phyloP scores from a whole-genome alignment of 1,284 basidiomycete species.

The Coriolopsis trogii region DNA sequence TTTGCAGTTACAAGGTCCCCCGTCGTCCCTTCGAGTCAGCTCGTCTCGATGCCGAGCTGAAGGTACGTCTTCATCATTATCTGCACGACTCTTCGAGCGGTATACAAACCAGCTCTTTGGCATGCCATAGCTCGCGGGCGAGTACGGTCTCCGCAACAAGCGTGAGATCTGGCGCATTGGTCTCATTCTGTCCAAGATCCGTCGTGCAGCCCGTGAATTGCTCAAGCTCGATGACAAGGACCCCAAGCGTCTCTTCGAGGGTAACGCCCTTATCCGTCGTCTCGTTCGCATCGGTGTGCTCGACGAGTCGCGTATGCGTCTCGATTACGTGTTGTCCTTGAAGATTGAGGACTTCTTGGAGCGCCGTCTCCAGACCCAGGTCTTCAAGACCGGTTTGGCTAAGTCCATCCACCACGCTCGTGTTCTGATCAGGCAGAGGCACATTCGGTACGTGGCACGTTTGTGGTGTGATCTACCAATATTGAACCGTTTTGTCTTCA shows the following conservation, averaged over 20 bases:
- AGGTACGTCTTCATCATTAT: conserved; percentile 54
- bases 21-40: conserved; percentile 97
- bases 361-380: conserved; percentile 98
- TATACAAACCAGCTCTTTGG: neutral
- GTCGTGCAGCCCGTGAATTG: conserved; percentile 99
- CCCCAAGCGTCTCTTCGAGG: conserved; percentile 99
- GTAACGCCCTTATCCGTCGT: conserved; percentile 98
- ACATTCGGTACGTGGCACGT: conserved; percentile 76
- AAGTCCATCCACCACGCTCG: conserved; percentile 99
- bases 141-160: conserved; percentile 99
- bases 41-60: conserved; percentile 99
- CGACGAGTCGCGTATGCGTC: conserved; percentile 98
- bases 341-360: conserved; percentile 99
- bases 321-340: conserved; percentile 99
- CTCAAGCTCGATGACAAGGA: conserved; percentile 99
- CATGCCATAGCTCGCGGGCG: conserved; percentile 90
- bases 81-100: conserved; percentile 4
- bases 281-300: conserved; percentile 99
- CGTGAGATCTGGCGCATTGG: conserved; percentile 99
- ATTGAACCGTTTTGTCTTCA: too few species aligned
- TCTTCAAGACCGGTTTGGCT: conserved; percentile 98
- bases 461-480: neutral
- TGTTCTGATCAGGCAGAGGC: conserved; percentile 96
- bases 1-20: conserved; percentile 93
- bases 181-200: conserved; percentile 98